Conservation (phyloP, 2,329 filamentous ascomycete genomes). For the Monosporascus sp. region DNA sequence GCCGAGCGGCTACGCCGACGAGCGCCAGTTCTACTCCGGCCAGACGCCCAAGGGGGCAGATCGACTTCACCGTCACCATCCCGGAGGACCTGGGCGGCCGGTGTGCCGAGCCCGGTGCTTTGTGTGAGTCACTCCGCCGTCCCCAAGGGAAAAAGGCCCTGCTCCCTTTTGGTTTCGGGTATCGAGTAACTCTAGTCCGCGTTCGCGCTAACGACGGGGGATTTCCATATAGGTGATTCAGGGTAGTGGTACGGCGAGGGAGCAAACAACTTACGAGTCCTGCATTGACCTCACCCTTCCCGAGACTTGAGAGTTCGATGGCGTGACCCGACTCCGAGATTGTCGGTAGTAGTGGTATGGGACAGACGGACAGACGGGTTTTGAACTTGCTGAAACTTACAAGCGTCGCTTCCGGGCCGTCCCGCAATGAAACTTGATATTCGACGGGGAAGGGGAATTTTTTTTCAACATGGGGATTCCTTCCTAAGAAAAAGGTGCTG, state of each 20-base stretch:
- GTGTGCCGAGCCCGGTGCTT: constrained; percentile 22
- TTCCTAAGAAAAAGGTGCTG: no score
- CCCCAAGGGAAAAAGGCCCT: not conserved
- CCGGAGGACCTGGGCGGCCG: constrained; percentile 17
- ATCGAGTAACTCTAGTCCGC: no score
- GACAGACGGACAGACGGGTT: no score
- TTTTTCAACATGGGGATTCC: no score
- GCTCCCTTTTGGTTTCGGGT: no score
- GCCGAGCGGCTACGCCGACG: constrained; percentile 24
- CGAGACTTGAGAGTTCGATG: constrained; percentile 1
- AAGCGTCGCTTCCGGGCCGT: not conserved
- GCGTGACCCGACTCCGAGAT: no score
- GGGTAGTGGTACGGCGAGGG: constrained; percentile 27
- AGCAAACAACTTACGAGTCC: constrained; percentile 26
- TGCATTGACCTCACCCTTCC: constrained; percentile 25
- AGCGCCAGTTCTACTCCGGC: constrained; percentile 21
- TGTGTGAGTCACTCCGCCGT: constrained; percentile 19
- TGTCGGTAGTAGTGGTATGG: no score
- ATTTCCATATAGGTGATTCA: constrained; percentile 19
- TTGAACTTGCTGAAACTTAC: no score
- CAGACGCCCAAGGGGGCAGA: constrained; percentile 22
- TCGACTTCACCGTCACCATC: constrained; percentile 24
- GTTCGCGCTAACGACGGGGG: no score
- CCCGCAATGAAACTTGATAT: not conserved
- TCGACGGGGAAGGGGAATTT: not conserved